Base-by-base conservation (phyloP, 2,329 filamentous ascomycete genomes). In the Hypoxylon sp. region DNA sequence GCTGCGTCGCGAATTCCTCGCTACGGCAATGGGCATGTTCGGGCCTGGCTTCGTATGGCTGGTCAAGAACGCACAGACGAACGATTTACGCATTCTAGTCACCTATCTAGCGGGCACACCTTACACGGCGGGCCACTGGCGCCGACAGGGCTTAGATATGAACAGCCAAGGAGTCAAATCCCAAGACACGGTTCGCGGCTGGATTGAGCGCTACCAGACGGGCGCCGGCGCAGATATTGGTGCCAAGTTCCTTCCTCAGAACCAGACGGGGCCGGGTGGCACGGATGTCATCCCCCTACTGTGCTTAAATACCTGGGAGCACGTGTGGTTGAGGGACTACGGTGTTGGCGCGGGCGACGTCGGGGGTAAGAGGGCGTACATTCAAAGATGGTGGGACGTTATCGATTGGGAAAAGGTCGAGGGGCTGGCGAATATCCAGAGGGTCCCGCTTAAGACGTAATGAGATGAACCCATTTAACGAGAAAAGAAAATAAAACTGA, bases 21-120 rank as follows among this genome's bases (percentile, higher is more conserved):
- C 90, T 72, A 97, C 92, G 44, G 95, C 95, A 65, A 86, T 89
- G 73, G 88, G 90, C 83, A 98, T 98, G 94, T 98, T 99, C 83
- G 96, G 95, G 61, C 95, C 95, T 0, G 96, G 96, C 72, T 98
- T 97, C 82, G 92, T 98, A 78, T 99, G 96, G 96, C 90, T 99
- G 69, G 92, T 98, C 77, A 89, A 89, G 81, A 79, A 76, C 74
- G 81, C 77, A 60, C 77, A 80, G 67, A 77, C 84, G 25, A 68
- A 67, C 20, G 81, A 83, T 33, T 86, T 85, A 82, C 89, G 90
- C 76, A 88, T 99, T 77, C 86, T 99, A 65, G 87, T 90, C 75
- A 99, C 96, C 64, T 99, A 98, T 85, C 89, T 95, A 68, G 95
- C 95, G 64, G 96, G 96, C 64, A 93, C 92, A 6, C 96, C 96